Percentiles rank a stretch among this genome's conserved stretches.
Conservation (phyloP, 2,329 filamentous ascomycete species). For the Sporothrix schenckii region DNA sequence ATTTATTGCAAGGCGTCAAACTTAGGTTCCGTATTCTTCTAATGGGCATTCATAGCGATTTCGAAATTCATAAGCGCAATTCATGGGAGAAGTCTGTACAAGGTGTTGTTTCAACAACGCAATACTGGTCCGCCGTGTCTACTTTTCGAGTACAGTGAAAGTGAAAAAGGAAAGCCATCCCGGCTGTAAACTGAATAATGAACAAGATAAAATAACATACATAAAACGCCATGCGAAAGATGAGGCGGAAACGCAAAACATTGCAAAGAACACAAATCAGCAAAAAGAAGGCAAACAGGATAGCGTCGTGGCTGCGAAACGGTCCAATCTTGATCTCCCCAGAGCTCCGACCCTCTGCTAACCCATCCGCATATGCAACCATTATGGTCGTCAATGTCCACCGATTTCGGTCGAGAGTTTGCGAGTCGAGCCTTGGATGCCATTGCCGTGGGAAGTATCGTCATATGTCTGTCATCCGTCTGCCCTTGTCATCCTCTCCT, state of each 20-base stretch:
- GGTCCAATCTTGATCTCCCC: no score
- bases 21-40: not conserved
- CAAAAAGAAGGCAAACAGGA: not conserved
- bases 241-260: not conserved
- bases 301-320: no score
- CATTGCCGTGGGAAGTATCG: no score
- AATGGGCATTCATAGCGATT: not conserved
- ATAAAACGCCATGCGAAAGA: conserved; percentile 10
- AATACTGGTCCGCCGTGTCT: no score
- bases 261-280: not conserved
- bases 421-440: not conserved
- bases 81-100: not conserved
- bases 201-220: conserved; percentile 22
- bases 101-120: not conserved
- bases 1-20: no score
- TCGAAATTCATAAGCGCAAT: not conserved
- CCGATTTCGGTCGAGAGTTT: not conserved
- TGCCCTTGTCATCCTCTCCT: not conserved
- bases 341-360: no score
- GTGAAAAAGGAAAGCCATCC: not conserved
- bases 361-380: no score
- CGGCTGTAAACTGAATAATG: conserved; percentile 24
- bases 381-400: not conserved
- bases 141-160: not conserved
- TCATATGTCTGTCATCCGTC: not conserved